Base-by-base conservation (phyloP, 1,139 yeast genomes). In the Geotrichum restrictum region DNA sequence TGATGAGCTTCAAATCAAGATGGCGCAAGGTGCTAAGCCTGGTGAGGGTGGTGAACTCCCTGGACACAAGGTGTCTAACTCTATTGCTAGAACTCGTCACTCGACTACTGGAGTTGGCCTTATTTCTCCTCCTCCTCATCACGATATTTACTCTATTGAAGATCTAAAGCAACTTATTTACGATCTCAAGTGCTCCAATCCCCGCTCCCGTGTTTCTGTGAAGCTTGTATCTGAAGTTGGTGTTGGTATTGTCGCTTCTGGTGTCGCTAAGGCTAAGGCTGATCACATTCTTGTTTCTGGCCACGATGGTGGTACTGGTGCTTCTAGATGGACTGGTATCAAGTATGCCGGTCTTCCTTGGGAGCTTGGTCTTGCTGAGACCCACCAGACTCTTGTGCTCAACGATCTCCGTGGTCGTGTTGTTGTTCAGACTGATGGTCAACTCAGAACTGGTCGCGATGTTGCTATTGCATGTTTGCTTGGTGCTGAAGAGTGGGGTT, bases 41-140 rank as follows among this genome's bases (percentile, higher is more conserved):
- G 98, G 98, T 76, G 98, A 93, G 76, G 98, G 98, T 77, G 98
- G 98, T 79, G 98, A 93, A 72, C 77, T 93, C 62, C 97, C 98
- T 44, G 97, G 96, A 57, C 86, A 87, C 74, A 93, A 93, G 73
- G 98, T 93, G 47, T 81, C 94, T 40, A 81, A 78, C 52, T 81
- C 81, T 49, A 93, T 93, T 74, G 98, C 96, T 53, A 88, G 86
- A 72, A 91, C 98, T 3, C 83, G 98, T 74, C 97, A 91, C 70
- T 89, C 97, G 0, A 93, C 98, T 48, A 88, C 95, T 40, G 96
- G 96, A 65, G 98, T 93, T 56, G 98, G 98, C 64, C 79, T 93
- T 66, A 91, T 93, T 64, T 88, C 97, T 45, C 98, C 98, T 45
- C 98, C 98, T 48, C 98, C 98, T 47, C 98, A 93, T 74, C 98